These are phyloP conservation scores for Ensete glaucum DNA, from an alignment of 176 grass and related monocot genomes.

Conservation along the genomic window DNA sequence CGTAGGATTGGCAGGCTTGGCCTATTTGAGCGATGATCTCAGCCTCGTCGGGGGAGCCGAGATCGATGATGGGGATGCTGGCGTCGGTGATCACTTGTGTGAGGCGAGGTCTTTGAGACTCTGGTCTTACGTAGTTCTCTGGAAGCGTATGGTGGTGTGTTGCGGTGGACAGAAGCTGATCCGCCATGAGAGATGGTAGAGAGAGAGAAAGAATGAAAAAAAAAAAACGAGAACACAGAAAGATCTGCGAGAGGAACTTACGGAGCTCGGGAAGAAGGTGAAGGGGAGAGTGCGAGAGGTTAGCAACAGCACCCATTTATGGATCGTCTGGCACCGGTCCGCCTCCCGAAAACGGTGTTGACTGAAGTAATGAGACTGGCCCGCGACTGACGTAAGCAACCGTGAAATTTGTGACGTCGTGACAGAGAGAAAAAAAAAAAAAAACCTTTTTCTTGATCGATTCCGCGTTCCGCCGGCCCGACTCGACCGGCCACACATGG, in stretches of 20 bases:
- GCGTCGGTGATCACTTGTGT: conserved; percentile 31
- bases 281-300: too few relatives aligned
- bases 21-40: conserved; percentile 36
- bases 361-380: too few relatives aligned
- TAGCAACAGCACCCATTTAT: too few relatives aligned
- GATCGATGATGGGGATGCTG: conserved; percentile 59
- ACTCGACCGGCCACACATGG: too few relatives aligned
- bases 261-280: too few relatives aligned
- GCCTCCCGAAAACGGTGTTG: too few relatives aligned
- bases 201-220: neutral
- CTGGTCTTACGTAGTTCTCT: conserved; percentile 47
- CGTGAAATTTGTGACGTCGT: too few relatives aligned
- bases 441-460: too few relatives aligned
- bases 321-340: too few relatives aligned
- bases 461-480: too few relatives aligned
- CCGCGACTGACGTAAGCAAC: too few relatives aligned
- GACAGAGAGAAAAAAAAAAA: too few relatives aligned
- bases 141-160: conserved; percentile 31
- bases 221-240: neutral
- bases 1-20: conserved; percentile 47
- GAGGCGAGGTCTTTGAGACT: conserved; percentile 48
- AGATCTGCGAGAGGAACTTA: neutral
- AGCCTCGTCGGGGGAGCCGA: conserved; percentile 34
- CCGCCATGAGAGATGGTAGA: conserved; percentile 28
- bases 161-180: conserved; percentile 52